Base-by-base conservation (phyloP, 148 eudicot genomes). In the Silene latifolia region DNA sequence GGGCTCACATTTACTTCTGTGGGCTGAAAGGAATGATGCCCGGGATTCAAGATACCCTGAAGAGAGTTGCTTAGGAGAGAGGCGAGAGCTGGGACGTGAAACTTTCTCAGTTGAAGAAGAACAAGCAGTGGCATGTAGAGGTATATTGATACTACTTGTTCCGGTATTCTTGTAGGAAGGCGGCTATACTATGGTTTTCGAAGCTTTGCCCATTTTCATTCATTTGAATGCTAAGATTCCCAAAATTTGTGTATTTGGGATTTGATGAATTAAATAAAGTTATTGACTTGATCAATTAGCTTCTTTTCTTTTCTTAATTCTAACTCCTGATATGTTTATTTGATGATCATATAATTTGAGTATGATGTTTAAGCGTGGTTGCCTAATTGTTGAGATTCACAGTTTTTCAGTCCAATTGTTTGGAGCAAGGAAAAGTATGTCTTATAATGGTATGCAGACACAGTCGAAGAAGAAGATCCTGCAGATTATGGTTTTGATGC, bases 11-110 rank as follows among this genome's bases (percentile, higher is more conserved):
- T 3, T 93, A 93, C 77, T 93, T 93, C 80, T 93, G 98, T 23
- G 98, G 98, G 76, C 94, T 93, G 0, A 93, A 81, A 74, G 98
- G 98, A 18, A 93, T 93, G 98, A 93, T 93, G 98, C 98, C 98
- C 0, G 98, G 98, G 11, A 93, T 93, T 74, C 98, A 91, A 73
- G 92, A 89, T 18, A 93, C 98, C 1, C 70, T 93, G 75, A 89
- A 88, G 80, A 86, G 86, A 83, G 97, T 93, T 14, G 98, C 97
- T 0, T 90, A 91, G 80, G 83, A 87, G 83, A 85, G 98, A 69
- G 98, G 98, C 1, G 98, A 93, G 80, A 91, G 79, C 76, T 93
- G 98, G 98, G 98, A 93, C 8, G 84, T 78, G 75, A 93, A 87
- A 78, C 91, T 93, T 18, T 80, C 98, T 5, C 92, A 84, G 76